phyloP scores from a whole-genome alignment of 129 eudicot genomes.

The Smallanthus sonchifolius region DNA sequence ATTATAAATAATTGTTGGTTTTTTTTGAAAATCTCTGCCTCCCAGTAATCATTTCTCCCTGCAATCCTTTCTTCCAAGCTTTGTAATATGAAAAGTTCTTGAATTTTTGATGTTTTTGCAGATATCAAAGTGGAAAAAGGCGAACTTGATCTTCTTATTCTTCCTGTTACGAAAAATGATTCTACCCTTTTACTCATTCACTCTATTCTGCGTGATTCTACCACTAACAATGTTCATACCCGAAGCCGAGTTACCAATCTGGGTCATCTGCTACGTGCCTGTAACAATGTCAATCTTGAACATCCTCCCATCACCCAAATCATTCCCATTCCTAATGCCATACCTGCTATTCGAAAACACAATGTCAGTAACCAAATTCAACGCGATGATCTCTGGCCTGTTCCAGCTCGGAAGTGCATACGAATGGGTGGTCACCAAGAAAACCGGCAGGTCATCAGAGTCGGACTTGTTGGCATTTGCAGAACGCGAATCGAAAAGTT shows the following conservation, averaged over 20 bases:
- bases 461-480: slow-evolving; percentile 70
- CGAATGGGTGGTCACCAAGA: slow-evolving; percentile 96
- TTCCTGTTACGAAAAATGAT: slow-evolving; percentile 77
- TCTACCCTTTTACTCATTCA: slow-evolving; percentile 90
- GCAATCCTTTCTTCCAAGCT: slow-evolving; percentile 34
- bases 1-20: neutral
- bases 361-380: slow-evolving; percentile 91
- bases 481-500: slow-evolving; percentile 58
- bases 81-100: neutral
- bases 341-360: slow-evolving; percentile 91
- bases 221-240: slow-evolving; percentile 95
- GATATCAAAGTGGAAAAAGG: slow-evolving; percentile 86
- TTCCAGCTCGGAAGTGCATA: slow-evolving; percentile 94
- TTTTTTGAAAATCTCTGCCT: neutral
- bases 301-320: slow-evolving; percentile 79
- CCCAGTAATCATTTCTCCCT: slow-evolving; percentile 20
- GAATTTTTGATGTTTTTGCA: slow-evolving; percentile 30
- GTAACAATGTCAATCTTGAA: slow-evolving; percentile 70
- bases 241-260: slow-evolving; percentile 76
- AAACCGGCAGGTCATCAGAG: slow-evolving; percentile 84
- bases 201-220: slow-evolving; percentile 76
- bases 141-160: slow-evolving; percentile 82
- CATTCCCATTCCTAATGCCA: slow-evolving; percentile 90
- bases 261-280: slow-evolving; percentile 95
- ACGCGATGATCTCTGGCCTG: slow-evolving; percentile 83